phyloP scores from a whole-genome alignment of 106 monocot genomes.

The Acorus gramineus region DNA sequence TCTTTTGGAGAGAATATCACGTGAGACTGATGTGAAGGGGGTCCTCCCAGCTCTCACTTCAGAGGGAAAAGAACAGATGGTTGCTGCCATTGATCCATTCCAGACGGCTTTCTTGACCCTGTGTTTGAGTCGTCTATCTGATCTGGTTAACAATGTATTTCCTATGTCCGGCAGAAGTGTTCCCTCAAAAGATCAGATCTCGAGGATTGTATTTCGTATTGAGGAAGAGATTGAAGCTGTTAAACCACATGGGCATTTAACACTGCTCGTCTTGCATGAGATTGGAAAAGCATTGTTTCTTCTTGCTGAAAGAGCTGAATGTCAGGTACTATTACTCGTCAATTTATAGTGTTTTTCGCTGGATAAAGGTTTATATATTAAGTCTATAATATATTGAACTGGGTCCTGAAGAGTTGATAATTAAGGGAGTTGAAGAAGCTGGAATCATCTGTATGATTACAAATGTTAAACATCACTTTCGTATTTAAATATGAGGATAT shows the following conservation, averaged over 20 bases:
- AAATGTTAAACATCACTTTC: too few relatives aligned
- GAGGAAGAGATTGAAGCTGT: conserved; percentile 94
- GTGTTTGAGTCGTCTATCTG: conserved; percentile 55
- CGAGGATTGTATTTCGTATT: conserved; percentile 64
- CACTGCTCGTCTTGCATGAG: conserved; percentile 68
- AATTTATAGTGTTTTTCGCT: too few relatives aligned
- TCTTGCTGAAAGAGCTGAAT: conserved; percentile 88
- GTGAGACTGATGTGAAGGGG: conserved; percentile 82
- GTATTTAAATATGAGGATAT: too few relatives aligned
- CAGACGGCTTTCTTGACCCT: conserved; percentile 63
- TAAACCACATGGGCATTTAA: conserved; percentile 70
- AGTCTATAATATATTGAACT: too few relatives aligned
- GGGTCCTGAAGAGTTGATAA: too few relatives aligned
- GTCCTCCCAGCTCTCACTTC: conserved; percentile 57
- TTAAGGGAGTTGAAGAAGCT: too few relatives aligned
- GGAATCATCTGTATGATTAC: too few relatives aligned
- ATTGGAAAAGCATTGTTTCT: conserved; percentile 73
- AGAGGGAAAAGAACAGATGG: conserved; percentile 80
- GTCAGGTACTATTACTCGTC: conserved; percentile 42
- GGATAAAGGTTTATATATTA: too few relatives aligned
- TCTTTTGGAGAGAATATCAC: conserved; percentile 75
- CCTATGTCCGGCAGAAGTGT: conserved; percentile 55
- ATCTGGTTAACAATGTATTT: conserved; percentile 77
- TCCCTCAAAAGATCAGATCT: conserved; percentile 95
- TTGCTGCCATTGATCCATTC: conserved; percentile 54